Evolutionary conservation across 495 filamentous ascomycete species (phyloP), one percentile per base, ranked within the genome.

Genomic region (Trichoderma virens): DNA sequence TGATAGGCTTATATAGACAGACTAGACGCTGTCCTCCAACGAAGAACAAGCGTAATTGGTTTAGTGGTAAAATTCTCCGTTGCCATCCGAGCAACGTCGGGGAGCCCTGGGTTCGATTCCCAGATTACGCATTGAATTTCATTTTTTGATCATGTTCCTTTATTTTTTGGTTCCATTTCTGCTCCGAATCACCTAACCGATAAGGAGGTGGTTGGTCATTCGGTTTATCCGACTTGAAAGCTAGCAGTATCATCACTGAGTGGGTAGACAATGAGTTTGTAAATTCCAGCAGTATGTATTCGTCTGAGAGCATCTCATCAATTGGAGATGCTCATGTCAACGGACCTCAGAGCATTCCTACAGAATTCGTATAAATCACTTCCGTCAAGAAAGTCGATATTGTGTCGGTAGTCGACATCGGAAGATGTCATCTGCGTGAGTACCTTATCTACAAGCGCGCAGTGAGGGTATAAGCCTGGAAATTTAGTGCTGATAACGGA

Each of bases 41-140:
- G 1, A 27, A 56, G 25, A 30, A 11, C 9, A 56, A 56, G 51
- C 51, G 51, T 56, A 56, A 56, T 56, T 56, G 51, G 51, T 56
- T 56, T 56, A 56, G 51, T 56, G 51, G 51, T 56, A 56, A 56
- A 56, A 56, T 56, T 56, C 51, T 56, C 51, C 51, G 51, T 56
- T 56, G 51, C 51, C 51, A 56, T 56, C 51, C 51, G 51, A 51
- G 45, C 51, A 56, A 30, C 51, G 51, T 56, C 51, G 51, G 51
- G 51, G 51, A 56, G 51, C 51, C 51, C 51, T 56, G 51, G 51
- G 51, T 56, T 56, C 51, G 51, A 56, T 56, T 56, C 51, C 51
- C 51, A 56, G 51, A 56, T 56, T 56, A 56, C 51, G 51, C 51
- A 56, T 56, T 56, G 8, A 16, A 30, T 14, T 56, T 56, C 41